Evolutionary conservation across 2,329 filamentous ascomycete genomes (phyloP).

Genomic region (Sporothrix luriei): DNA sequence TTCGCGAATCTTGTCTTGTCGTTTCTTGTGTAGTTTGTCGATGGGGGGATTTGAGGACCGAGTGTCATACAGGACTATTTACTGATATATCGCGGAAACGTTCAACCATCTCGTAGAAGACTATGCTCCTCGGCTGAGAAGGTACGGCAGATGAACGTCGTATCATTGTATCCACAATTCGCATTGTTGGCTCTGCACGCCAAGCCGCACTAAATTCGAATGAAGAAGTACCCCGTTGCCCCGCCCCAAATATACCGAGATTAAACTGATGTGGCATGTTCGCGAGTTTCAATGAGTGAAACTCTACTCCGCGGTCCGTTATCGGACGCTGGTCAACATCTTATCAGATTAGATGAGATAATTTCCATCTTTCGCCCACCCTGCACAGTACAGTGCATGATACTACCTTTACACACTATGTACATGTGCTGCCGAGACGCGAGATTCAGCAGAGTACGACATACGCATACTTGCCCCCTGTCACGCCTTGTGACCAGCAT

Average conservation of each 20-base stretch:
- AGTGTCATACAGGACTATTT: too few species aligned
- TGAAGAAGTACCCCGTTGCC: background rate
- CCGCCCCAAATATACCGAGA: constrained; percentile 5
- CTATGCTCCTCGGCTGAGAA: too few species aligned
- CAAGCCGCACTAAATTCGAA: background rate
- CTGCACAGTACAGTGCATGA: background rate
- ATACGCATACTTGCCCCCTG: background rate
- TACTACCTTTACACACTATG: background rate
- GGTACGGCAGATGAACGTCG: too few species aligned
- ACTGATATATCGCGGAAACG: too few species aligned
- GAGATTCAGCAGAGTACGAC: too few species aligned
- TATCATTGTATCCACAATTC: too few species aligned
- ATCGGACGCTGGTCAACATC: constrained; percentile 11
- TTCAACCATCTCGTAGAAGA: too few species aligned
- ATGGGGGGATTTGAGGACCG: background rate
- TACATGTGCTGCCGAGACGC: background rate
- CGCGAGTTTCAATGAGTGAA: background rate
- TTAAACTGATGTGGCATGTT: background rate
- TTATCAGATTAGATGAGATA: constrained; percentile 33
- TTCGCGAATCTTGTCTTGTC: background rate
- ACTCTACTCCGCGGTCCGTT: background rate
- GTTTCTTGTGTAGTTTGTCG: background rate
- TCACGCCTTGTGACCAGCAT: background rate
- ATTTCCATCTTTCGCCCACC: background rate
- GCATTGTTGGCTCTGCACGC: background rate